Evolutionary conservation across 805 yeast genomes (phyloP), one percentile per base, ranked within the genome.

Genomic region (Starmerella roubikii): DNA sequence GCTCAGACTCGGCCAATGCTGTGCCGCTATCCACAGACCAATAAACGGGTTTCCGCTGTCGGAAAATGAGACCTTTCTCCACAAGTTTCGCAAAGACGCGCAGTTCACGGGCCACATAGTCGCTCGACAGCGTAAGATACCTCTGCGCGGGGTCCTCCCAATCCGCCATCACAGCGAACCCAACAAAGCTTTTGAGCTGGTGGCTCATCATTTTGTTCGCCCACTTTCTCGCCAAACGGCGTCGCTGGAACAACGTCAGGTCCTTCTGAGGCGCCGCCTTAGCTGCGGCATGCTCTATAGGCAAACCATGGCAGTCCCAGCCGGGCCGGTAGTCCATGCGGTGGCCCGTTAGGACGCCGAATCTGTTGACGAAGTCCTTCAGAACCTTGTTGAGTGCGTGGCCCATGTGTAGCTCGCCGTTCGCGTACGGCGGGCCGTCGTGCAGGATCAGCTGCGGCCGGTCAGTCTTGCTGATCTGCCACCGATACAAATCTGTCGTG

Each of bases 351-450:
- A 76, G 55, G 20, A 86, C 61, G 52, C 83, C 75, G 49, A 64
- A 77, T 37, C 99, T 65, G 46, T 73, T 72, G 32, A 88, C 72
- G 33, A 91, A 74, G 58, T 91, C 99, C 57, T 91, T 91, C 39
- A 84, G 58, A 17, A 85, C 71, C 55, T 91, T 88, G 62, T 91
- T 91, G 51, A 91, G 60, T 0, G 97, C 83, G 60, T 91, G 99
- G 16, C 39, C 97, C 84, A 86, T 58, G 57, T 91, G 99, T 18
- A 91, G 62, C 45, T 78, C 84, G 3, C 97, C 98, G 55, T 91
- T 91, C 11, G 98, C 97, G 59, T 88, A 91, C 0, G 99, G 99
- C 0, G 99, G 99, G 0, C 99, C 99, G 60, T 91, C 99, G 50
- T 86, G 96, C 1, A 91, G 61, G 79, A 88, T 26, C 68, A 46